phyloP scores from a whole-genome alignment of 2,329 filamentous ascomycete species.

The Pseudocercospora fuligena region DNA sequence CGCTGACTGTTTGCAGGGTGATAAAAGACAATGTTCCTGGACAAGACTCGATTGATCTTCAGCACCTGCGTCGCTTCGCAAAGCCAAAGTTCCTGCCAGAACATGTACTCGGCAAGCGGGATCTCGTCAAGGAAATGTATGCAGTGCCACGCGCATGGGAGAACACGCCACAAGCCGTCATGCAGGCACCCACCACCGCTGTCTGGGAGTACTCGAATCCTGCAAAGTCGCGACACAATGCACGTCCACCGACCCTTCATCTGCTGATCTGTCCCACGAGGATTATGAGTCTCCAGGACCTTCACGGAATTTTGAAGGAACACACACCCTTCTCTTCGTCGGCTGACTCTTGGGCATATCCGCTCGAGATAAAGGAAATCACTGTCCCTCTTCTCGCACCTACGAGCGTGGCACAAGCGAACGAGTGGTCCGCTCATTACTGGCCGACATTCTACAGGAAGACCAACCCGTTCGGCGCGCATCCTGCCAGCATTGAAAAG shows the following conservation, averaged over 20 bases:
- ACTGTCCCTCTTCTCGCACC: conserved; percentile 75
- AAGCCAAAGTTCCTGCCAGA: conserved; percentile 55
- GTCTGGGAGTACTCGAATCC: conserved; percentile 62
- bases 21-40: conserved; percentile 52
- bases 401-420: conserved; percentile 75
- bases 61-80: conserved; percentile 74
- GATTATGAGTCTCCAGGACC: conserved; percentile 58
- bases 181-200: conserved; percentile 38
- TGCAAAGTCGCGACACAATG: conserved; percentile 61
- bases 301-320: conserved; percentile 49
- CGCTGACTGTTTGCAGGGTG: conserved; percentile 46
- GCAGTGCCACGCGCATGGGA: conserved; percentile 40
- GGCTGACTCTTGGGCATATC: conserved; percentile 43
- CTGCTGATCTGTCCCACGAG: conserved; percentile 58
- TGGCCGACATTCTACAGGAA: conserved; percentile 88
- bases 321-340: conserved; percentile 47
- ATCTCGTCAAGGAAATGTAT: conserved; percentile 42
- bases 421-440: conserved; percentile 74
- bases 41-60: conserved; percentile 51
- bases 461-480: conserved; percentile 83
- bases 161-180: conserved; percentile 34
- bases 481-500: conserved; percentile 73
- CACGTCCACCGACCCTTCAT: conserved; percentile 47
- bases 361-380: conserved; percentile 64
- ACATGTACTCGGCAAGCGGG: conserved; percentile 40